phyloP scores from a whole-genome alignment of 495 filamentous ascomycete species.

The Neurospora sp. region DNA sequence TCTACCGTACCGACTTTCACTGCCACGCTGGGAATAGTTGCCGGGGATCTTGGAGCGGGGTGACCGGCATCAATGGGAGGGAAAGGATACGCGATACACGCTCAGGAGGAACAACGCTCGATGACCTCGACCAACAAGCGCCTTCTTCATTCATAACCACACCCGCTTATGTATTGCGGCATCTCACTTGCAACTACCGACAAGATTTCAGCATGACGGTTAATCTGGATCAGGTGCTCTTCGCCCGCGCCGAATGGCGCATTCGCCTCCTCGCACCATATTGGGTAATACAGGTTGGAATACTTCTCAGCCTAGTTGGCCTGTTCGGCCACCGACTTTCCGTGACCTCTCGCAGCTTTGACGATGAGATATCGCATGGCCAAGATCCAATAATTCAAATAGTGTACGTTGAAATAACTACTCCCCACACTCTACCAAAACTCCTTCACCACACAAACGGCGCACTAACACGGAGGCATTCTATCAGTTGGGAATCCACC shows the following conservation, averaged over 20 bases:
- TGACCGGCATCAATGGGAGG: neutral
- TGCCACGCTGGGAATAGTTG: neutral
- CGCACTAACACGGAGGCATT: neutral
- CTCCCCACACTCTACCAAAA: neutral
- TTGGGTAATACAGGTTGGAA: slow-evolving; percentile 29
- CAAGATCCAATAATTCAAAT: slow-evolving; percentile 33
- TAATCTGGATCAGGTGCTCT: slow-evolving; percentile 34
- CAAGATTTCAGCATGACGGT: slow-evolving; percentile 12
- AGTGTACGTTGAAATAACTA: slow-evolving; percentile 24
- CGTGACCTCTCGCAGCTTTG: slow-evolving; percentile 29
- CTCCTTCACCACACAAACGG: neutral
- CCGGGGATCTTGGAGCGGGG: neutral
- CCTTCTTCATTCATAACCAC: neutral
- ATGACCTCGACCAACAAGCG: neutral
- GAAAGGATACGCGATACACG: neutral
- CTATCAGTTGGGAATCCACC: slow-evolving; percentile 34
- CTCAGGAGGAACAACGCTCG: neutral
- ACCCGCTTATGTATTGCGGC: neutral
- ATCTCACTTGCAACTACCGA: neutral
- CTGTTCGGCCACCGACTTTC: slow-evolving; percentile 39
- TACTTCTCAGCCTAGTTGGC: slow-evolving; percentile 34
- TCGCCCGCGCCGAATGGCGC: slow-evolving; percentile 32
- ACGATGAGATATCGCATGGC: slow-evolving; percentile 25
- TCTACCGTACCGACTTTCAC: neutral
- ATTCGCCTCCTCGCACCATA: slow-evolving; percentile 28